Conservation (phyloP, 2,329 filamentous ascomycete species). For the Pyrenophora graminea region DNA sequence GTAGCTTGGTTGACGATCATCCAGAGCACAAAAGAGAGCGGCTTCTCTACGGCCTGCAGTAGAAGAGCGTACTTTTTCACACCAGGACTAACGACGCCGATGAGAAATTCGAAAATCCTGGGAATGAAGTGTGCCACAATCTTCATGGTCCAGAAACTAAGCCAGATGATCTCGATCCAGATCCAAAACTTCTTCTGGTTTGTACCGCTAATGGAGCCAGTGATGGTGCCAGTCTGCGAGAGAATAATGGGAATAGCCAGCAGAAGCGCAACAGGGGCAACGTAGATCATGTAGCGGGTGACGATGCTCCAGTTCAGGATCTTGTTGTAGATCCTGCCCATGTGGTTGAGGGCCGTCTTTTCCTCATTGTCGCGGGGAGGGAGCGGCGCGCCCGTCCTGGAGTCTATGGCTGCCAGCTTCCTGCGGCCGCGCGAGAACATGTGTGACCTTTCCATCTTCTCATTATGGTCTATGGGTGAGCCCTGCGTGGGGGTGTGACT, state of each 20-base stretch:
- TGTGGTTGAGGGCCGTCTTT: constrained; percentile 58
- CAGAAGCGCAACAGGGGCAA: constrained; percentile 60
- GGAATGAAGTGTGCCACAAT: constrained; percentile 63
- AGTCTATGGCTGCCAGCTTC: constrained; percentile 38
- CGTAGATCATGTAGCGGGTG: constrained; percentile 67
- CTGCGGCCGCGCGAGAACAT: constrained; percentile 45
- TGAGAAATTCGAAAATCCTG: constrained; percentile 63
- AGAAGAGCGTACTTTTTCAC: constrained; percentile 67
- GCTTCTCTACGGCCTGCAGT: constrained; percentile 62
- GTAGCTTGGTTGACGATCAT: constrained; percentile 63
- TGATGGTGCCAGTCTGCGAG: constrained; percentile 53
- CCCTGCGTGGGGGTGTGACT: constrained; percentile 51
- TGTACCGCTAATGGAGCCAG: constrained; percentile 58
- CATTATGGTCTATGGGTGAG: constrained; percentile 29
- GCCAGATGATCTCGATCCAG: constrained; percentile 69
- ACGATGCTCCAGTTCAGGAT: constrained; percentile 66
- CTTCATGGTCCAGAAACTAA: constrained; percentile 66
- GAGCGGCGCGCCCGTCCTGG: constrained; percentile 32
- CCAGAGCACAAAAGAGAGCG: constrained; percentile 65
- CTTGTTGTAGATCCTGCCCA: constrained; percentile 65
- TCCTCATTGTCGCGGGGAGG: constrained; percentile 52
- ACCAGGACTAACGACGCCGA: constrained; percentile 66
- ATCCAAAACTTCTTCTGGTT: constrained; percentile 65
- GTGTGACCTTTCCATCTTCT: constrained; percentile 46
- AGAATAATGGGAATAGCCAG: constrained; percentile 67